Conservation (phyloP, 1,139 yeast species). For the Debaryomyces nepalensis region DNA sequence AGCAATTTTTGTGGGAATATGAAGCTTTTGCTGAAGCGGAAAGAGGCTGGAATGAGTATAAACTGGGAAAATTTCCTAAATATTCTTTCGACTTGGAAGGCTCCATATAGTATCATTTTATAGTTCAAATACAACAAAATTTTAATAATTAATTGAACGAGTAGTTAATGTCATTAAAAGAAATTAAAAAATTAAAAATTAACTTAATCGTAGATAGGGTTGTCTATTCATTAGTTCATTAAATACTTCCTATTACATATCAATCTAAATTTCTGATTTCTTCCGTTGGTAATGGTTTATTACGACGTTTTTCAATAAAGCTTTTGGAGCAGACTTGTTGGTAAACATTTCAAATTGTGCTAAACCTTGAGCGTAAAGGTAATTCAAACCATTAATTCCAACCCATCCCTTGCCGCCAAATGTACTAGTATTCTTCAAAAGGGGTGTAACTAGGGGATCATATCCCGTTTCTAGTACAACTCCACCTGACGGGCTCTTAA, state of each 20-base stretch:
- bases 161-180: background rate
- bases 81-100: constrained; percentile 17
- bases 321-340: constrained; percentile 22
- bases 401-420: constrained; percentile 19
- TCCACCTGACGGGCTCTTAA: constrained; percentile 22
- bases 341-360: constrained; percentile 23
- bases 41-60: constrained; percentile 17
- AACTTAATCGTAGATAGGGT: no score
- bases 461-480: constrained; percentile 20
- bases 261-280: background rate
- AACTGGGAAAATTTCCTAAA: constrained; percentile 8
- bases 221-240: no score
- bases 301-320: constrained; percentile 16
- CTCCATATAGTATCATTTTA: background rate
- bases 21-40: constrained; percentile 30
- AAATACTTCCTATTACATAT: no score
- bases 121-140: background rate
- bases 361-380: constrained; percentile 18
- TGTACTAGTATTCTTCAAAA: constrained; percentile 13
- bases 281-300: constrained; percentile 6
- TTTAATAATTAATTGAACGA: background rate
- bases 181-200: background rate
- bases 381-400: constrained; percentile 21
- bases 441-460: constrained; percentile 17
- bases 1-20: constrained; percentile 29